Evolutionary conservation across 192 early-diverging fungal species (phyloP).

Genomic region (Backusella psychrophila): DNA sequence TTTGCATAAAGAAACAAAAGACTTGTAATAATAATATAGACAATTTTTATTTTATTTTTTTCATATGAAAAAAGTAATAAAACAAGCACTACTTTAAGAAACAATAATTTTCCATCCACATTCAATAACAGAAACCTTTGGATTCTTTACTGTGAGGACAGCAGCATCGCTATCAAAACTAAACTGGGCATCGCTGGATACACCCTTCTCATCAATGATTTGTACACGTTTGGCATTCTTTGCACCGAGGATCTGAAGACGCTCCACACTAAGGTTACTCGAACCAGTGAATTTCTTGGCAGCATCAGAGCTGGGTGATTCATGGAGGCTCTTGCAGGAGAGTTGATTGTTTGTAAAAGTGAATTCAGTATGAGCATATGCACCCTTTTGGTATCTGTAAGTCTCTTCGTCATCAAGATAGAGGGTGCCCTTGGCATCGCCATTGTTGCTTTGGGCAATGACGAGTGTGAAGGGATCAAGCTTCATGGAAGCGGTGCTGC

Average conservation of each 20-base stretch:
- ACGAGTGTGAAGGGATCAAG: conserved; percentile 91
- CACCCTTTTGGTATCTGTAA: conserved; percentile 66
- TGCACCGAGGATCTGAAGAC: conserved; percentile 40
- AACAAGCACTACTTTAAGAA: not conserved
- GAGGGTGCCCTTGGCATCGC: conserved; percentile 70
- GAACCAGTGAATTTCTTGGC: conserved; percentile 24
- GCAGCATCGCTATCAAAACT: not conserved
- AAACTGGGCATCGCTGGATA: not conserved
- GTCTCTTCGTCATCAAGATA: conserved; percentile 92
- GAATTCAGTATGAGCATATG: conserved; percentile 63
- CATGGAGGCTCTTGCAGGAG: conserved; percentile 32
- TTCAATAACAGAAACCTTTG: conserved; percentile 12
- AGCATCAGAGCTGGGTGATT: not conserved
- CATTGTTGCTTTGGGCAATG: conserved; percentile 69
- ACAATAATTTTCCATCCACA: conserved; percentile 18
- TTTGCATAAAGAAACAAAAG: too few species aligned
- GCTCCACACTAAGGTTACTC: conserved; percentile 41
- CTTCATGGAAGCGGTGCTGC: conserved; percentile 75
- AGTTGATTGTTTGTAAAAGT: conserved; percentile 41
- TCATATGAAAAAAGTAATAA: not conserved
- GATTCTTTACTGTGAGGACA: conserved; percentile 13
- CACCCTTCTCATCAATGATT: not conserved
- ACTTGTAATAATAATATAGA: not conserved
- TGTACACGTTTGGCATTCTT: not conserved
- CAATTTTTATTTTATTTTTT: not conserved